Base-by-base conservation (phyloP, 495 filamentous ascomycete genomes). In the Daldinia decipiens region DNA sequence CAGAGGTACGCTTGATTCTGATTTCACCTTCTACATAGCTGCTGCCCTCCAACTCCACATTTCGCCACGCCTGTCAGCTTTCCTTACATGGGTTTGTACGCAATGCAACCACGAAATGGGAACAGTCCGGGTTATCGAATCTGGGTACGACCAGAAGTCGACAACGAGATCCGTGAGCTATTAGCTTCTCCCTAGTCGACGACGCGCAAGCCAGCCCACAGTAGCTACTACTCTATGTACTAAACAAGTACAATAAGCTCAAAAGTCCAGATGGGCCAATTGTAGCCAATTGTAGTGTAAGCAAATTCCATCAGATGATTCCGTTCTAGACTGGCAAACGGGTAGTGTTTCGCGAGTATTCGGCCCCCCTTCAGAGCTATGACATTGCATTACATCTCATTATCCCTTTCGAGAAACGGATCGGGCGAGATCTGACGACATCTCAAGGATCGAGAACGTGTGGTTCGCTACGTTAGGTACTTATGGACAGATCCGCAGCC, bases 11-110 rank as follows among this genome's bases (percentile, higher is more conserved):
- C 19, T 31, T 50, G 36, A 47, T 61, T 29, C 24, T 51, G 29
- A 26, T n/a, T 68, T 26, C 63, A 24, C 29, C 63, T 13, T 63
- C 57, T 43, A 70, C n/a, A n/a, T n/a, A n/a, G n/a, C n/a, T n/a
- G 58, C 53, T 60, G 13, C 62, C 67, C 66, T 70, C 62, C 71
- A 74, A 62, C 71, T 70, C 71, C 71, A 63, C 71, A 70, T 63
- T 73, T 66, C 65, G 71, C 71, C 59, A 63, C 58, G 65, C 65
- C 52, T 62, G 50, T 66, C 62, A 67, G 60, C 64, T 52, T 39
- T 55, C 62, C 62, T 59, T 68, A 58, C 71, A 70, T 74, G 67
- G 36, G 45, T 63, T 63, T 53, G 34, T 58, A 64, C 62, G 67
- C 71, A 63, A 74, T 74, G 67, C 53, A 52, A 67, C 71, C 54